A percentile compares a stretch with the other conserved stretches of the same genome.
These are phyloP conservation scores for Penicillium griseofulvum DNA, from an alignment of 2,329 filamentous ascomycete species.

Conservation along the genomic window DNA sequence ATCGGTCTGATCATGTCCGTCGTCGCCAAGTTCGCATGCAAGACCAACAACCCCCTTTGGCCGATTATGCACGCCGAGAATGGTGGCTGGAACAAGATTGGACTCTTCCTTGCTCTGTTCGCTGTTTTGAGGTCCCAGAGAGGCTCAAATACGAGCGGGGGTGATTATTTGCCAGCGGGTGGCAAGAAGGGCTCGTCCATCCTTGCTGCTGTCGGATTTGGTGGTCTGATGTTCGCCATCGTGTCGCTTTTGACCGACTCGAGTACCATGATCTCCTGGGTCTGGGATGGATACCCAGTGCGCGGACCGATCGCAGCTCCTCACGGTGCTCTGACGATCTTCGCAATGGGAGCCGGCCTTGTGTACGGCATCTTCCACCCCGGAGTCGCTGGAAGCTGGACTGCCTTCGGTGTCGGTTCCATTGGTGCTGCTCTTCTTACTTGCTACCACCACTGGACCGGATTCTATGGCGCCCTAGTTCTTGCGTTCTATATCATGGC, in stretches of 20 bases:
- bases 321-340: slow-evolving; percentile 83
- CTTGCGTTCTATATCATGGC: slow-evolving; percentile 80
- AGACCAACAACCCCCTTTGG: slow-evolving; percentile 96
- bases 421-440: slow-evolving; percentile 77
- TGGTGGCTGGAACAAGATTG: slow-evolving; percentile 87
- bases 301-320: slow-evolving; percentile 82
- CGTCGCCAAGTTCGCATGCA: slow-evolving; percentile 86
- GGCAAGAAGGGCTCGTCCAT: slow-evolving; percentile 65
- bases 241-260: slow-evolving; percentile 94
- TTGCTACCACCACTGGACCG: slow-evolving; percentile 75
- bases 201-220: slow-evolving; percentile 74
- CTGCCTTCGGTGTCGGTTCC: slow-evolving; percentile 72
- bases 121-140: slow-evolving; percentile 75
- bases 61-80: slow-evolving; percentile 86
- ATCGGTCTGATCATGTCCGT: slow-evolving; percentile 82
- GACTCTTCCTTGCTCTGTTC: slow-evolving; percentile 70
- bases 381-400: slow-evolving; percentile 71
- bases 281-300: slow-evolving; percentile 93
- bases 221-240: slow-evolving; percentile 80
- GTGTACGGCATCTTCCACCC: slow-evolving; percentile 73
- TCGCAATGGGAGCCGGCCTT: slow-evolving; percentile 81
- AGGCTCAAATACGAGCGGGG: slow-evolving; percentile 53
- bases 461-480: slow-evolving; percentile 78
- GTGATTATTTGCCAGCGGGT: slow-evolving; percentile 51
- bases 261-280: slow-evolving; percentile 98